These are phyloP conservation scores for Murraya paniculata DNA, from an alignment of 345 rosid species.

Conservation along the genomic window DNA sequence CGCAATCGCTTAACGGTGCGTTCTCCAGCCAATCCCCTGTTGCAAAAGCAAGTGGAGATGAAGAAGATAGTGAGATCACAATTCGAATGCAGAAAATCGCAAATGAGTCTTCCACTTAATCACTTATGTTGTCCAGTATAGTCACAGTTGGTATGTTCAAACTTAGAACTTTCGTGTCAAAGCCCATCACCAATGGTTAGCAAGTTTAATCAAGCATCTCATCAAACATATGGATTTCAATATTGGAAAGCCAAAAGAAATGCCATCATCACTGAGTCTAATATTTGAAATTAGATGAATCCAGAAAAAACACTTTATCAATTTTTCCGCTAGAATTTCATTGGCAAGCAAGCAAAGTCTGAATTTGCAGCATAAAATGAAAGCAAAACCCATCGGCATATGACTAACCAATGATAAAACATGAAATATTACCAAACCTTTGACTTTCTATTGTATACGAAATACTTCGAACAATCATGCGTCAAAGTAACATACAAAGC, in stretches of 20 bases:
- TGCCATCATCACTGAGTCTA: background rate
- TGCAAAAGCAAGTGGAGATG: constrained; percentile 10
- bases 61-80: background rate
- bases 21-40: constrained; percentile 86
- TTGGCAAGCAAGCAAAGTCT: background rate
- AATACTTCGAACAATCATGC: background rate
- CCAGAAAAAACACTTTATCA: background rate
- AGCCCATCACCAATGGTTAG: background rate
- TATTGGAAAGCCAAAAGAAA: background rate
- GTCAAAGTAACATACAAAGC: background rate
- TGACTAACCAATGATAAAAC: background rate
- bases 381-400: background rate
- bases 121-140: background rate
- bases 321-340: background rate
- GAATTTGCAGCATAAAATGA: background rate
- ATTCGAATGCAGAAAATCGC: background rate
- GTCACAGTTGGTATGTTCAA: background rate
- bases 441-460: background rate
- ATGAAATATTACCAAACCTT: background rate
- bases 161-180: background rate
- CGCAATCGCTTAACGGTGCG: constrained; percentile 89
- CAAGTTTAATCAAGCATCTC: background rate
- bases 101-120: background rate
- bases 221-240: background rate
- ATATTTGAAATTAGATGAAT: background rate